phyloP scores from a whole-genome alignment of 2,329 filamentous ascomycete species.

The Colletotrichum sidae region DNA sequence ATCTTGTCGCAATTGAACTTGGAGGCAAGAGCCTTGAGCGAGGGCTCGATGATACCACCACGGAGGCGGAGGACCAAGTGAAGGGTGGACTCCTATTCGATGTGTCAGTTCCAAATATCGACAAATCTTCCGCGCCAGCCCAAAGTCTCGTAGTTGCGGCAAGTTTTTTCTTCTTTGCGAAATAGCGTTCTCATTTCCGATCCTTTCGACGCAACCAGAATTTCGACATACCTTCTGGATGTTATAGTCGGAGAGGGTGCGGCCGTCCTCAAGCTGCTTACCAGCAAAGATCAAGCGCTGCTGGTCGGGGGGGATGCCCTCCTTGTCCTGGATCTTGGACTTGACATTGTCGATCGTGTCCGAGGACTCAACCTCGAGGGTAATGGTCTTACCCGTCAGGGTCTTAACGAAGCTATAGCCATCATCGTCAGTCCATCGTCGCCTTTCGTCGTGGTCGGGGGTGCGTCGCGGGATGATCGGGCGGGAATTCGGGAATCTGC shows the following conservation, averaged over 20 bases:
- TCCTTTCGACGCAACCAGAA: background rate
- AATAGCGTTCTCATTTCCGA: background rate
- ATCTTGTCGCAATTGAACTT: constrained; percentile 99
- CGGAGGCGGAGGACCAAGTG: constrained; percentile 98
- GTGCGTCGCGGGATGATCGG: constrained; percentile 31
- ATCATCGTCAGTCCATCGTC: constrained; percentile 40
- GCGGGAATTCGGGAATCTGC: constrained; percentile 47
- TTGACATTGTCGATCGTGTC: constrained; percentile 99
- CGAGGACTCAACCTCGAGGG: constrained; percentile 98
- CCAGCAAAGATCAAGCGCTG: constrained; percentile 99
- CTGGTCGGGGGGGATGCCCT: constrained; percentile 97
- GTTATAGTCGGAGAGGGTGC: constrained; percentile 97
- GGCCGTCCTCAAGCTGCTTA: constrained; percentile 99
- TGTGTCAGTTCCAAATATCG: constrained; percentile 34
- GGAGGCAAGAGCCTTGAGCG: constrained; percentile 96
- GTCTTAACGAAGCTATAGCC: constrained; percentile 95
- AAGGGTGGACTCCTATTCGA: constrained; percentile 89
- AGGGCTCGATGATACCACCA: constrained; percentile 99
- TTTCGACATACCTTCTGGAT: constrained; percentile 88
- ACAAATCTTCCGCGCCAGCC: too few relatives aligned
- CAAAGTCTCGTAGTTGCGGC: too few relatives aligned
- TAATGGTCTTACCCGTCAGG: constrained; percentile 99
- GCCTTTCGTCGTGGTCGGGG: constrained; percentile 34
- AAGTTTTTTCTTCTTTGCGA: background rate
- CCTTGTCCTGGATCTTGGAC: constrained; percentile 99